phyloP scores from a whole-genome alignment of 192 early-diverging fungal genomes.

The Backusella mclennaniae region DNA sequence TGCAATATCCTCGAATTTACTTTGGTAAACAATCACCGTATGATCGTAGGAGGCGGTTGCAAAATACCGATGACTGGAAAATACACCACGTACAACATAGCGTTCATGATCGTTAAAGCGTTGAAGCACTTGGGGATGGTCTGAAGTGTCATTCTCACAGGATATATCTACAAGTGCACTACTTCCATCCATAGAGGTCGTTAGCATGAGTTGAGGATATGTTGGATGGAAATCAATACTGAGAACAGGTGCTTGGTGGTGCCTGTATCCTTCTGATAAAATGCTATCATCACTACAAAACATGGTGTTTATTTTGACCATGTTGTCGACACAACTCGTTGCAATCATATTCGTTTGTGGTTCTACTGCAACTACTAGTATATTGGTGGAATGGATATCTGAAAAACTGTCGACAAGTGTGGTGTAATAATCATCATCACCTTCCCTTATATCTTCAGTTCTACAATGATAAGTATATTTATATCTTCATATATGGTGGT shows the following conservation, averaged over 20 bases:
- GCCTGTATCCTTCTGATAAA: conserved; percentile 29
- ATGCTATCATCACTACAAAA: conserved; percentile 39
- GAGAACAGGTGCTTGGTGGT: conserved; percentile 60
- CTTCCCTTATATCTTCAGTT: conserved; percentile 22
- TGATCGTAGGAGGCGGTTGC: conserved; percentile 72
- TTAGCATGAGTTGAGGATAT: conserved; percentile 45
- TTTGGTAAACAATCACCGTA: conserved; percentile 60
- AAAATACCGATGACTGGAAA: conserved; percentile 49
- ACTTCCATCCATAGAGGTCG: conserved; percentile 54
- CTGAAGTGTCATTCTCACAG: neutral
- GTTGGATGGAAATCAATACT: conserved; percentile 62
- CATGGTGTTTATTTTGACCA: conserved; percentile 49
- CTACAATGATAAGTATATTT: neutral
- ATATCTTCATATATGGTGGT: neutral
- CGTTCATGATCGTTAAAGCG: conserved; percentile 69
- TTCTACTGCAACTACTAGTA: conserved; percentile 46
- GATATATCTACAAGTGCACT: conserved; percentile 40
- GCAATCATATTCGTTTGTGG: conserved; percentile 39
- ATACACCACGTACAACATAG: conserved; percentile 61
- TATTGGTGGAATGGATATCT: conserved; percentile 56
- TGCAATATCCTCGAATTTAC: conserved; percentile 8
- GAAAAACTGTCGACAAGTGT: conserved; percentile 34
- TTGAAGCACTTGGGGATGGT: conserved; percentile 40
- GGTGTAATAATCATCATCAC: conserved; percentile 43
- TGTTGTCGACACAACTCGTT: conserved; percentile 60